These are phyloP conservation scores for Termitomyces titanicus DNA, from an alignment of 768 basidiomycete species.

Conservation along the genomic window DNA sequence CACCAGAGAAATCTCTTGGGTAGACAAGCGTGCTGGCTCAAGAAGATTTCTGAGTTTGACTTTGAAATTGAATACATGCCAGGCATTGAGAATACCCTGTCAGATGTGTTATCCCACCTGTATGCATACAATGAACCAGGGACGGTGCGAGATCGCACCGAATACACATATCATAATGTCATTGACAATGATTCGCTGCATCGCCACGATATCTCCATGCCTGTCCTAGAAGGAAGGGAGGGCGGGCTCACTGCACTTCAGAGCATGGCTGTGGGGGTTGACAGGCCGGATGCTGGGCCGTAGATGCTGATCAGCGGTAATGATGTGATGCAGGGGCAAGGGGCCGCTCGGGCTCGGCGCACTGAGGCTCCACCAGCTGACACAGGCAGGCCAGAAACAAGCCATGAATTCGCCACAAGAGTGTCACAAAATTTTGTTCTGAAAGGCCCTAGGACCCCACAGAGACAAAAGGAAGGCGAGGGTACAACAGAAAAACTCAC, in stretches of 20 bases:
- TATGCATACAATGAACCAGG: constrained; percentile 8
- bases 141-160: constrained; percentile 3
- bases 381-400: neutral
- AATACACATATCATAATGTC: constrained; percentile 13
- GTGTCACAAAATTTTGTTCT: constrained; percentile 12
- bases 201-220: neutral
- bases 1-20: no score
- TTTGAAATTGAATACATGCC: neutral
- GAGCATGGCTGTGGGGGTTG: neutral
- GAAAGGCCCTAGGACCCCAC: constrained; percentile 6
- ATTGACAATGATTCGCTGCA: neutral
- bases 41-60: constrained; percentile 6
- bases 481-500: constrained; percentile 12
- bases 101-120: neutral
- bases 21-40: neutral
- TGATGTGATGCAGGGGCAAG: no score
- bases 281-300: no score
- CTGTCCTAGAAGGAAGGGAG: constrained; percentile 4
- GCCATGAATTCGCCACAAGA: constrained; percentile 2
- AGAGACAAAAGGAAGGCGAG: constrained; percentile 8
- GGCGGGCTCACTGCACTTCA: neutral
- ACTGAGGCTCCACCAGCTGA: neutral
- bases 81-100: constrained; percentile 3
- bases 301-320: no score
- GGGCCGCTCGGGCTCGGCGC: neutral